Percentiles rank a stretch among this genome's conserved stretches.
Conservation (phyloP, 495 filamentous ascomycete genomes). For the Aspergillus sclerotioniger region DNA sequence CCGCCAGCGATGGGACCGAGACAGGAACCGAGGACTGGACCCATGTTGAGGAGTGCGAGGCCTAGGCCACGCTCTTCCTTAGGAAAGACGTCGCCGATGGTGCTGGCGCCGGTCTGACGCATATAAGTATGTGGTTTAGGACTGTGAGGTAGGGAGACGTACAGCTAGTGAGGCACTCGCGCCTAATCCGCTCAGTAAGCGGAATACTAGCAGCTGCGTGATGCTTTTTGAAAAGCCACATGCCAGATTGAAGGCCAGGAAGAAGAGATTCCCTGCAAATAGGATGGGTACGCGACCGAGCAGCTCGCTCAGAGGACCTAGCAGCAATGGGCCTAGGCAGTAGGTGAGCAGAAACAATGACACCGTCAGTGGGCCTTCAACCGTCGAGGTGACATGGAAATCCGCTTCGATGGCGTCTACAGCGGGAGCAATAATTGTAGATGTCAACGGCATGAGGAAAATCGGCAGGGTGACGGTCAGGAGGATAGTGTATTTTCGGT, state of each 20-base stretch:
- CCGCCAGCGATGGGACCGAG: slow-evolving; percentile 11
- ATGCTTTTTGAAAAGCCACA: neutral
- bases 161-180: slow-evolving; percentile 1
- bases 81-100: slow-evolving; percentile 1
- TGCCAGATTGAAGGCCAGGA: slow-evolving; percentile 1
- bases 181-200: neutral
- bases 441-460: slow-evolving; percentile 2
- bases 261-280: neutral
- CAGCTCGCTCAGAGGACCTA: slow-evolving; percentile 1
- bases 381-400: neutral
- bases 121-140: neutral
- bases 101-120: neutral
- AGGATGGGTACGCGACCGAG: neutral
- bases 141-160: neutral
- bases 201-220: neutral
- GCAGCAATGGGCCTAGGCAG: neutral
- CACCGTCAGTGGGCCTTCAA: neutral
- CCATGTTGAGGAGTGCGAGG: slow-evolving; percentile 2
- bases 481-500: neutral
- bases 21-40: slow-evolving; percentile 1
- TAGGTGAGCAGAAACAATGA: slow-evolving; percentile 4
- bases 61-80: neutral
- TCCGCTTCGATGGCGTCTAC: neutral
- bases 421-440: neutral
- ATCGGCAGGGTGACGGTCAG: neutral